Percentiles rank a stretch among this genome's conserved stretches.
phyloP scores from a whole-genome alignment of 441 rosid genomes.

The Brassica hybrid region DNA sequence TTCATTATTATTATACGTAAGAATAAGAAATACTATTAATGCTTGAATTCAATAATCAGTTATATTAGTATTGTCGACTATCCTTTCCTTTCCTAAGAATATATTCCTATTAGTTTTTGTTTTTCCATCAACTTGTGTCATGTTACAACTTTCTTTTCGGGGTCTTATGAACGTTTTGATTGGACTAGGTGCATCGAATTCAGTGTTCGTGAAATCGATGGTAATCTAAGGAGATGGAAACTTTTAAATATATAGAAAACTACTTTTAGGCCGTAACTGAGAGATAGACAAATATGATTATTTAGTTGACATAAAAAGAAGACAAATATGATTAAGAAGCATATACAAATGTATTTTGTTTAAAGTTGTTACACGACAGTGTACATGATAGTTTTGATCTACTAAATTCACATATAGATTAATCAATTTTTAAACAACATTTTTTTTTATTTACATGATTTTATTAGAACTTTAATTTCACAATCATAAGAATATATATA shows the following conservation, averaged over 20 bases:
- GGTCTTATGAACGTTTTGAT: neutral
- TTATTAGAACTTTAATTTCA: neutral
- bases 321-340: neutral
- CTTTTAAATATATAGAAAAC: neutral
- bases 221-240: neutral
- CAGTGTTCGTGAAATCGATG: neutral
- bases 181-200: conserved; percentile 11
- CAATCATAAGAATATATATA: neutral
- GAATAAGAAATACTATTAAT: neutral
- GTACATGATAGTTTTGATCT: neutral
- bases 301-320: neutral
- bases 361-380: neutral
- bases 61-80: conserved; percentile 1
- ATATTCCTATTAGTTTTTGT: neutral
- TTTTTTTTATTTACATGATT: neutral
- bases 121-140: neutral
- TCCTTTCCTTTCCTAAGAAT: neutral
- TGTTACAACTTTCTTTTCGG: neutral
- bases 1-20: conserved; percentile 6
- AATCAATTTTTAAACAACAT: neutral
- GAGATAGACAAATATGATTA: neutral
- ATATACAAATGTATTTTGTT: neutral
- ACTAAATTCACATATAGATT: neutral
- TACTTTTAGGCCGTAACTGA: neutral
- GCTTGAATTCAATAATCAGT: neutral